A percentile compares a stretch with the other conserved stretches of the same genome.
Evolutionary conservation across 2,329 filamentous ascomycete genomes (phyloP).

Genomic region (Pseudocercospora crystallina): DNA sequence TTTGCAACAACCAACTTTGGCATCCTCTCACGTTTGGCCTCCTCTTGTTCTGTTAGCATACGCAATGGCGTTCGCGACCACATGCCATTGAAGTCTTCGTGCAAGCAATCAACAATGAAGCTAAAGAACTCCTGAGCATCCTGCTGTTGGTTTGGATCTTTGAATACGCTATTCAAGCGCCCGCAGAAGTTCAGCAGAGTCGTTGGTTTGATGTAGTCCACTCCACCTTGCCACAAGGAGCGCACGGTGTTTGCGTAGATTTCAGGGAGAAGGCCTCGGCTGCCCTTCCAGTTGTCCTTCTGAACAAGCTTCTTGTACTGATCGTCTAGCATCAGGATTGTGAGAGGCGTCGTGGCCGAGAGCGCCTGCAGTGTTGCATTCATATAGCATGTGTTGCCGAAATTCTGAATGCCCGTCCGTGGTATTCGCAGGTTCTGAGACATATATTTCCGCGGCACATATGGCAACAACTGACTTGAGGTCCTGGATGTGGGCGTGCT

Average conservation of each 20-base stretch:
- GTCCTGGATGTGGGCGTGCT: constrained; percentile 35
- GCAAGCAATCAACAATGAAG: constrained; percentile 76
- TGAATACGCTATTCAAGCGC: constrained; percentile 63
- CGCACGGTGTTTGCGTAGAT: constrained; percentile 62
- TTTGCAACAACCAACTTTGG: constrained; percentile 64
- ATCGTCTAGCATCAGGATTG: constrained; percentile 64
- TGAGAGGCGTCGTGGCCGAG: constrained; percentile 65
- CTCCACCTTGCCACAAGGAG: constrained; percentile 62
- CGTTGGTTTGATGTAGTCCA: constrained; percentile 45
- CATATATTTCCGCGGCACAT: constrained; percentile 47
- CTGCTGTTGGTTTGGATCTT: constrained; percentile 64
- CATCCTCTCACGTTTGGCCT: constrained; percentile 60
- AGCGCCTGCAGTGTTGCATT: constrained; percentile 87
- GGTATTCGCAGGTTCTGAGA: constrained; percentile 51
- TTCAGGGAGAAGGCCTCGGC: constrained; percentile 61
- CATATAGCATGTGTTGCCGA: constrained; percentile 84
- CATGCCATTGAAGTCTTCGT: constrained; percentile 78
- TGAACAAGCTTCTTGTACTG: constrained; percentile 61
- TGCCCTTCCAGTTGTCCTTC: constrained; percentile 64
- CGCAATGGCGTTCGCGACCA: constrained; percentile 60
- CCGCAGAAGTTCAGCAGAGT: constrained; percentile 61
- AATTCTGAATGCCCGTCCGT: constrained; percentile 76
- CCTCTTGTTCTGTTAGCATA: constrained; percentile 59
- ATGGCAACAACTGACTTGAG: constrained; percentile 41
- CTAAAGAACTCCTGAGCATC: constrained; percentile 88